Evolutionary conservation across 2,329 filamentous ascomycete genomes (phyloP), one percentile per base, ranked within the genome.

Genomic region (Neopestalotiopsis sp.): DNA sequence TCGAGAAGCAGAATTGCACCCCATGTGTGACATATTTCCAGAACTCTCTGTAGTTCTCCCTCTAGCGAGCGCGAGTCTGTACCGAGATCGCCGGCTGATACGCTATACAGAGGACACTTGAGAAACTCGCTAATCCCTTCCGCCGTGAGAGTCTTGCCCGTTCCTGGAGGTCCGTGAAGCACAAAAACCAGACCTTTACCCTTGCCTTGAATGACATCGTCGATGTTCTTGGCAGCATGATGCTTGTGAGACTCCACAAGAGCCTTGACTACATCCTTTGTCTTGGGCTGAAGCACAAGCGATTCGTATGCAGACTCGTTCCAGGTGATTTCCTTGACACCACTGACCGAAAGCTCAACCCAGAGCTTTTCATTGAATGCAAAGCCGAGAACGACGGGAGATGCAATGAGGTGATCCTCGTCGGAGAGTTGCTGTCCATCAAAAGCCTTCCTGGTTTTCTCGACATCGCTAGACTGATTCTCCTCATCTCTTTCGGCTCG

Each of bases 281-380:
- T 89, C 72, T 86, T 85, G 2, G 84, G 78, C 74, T 89, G 84
- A 0, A 97, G 85, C 0, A 97, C 94, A 38, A 97, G 85, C 0
- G 92, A 94, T 63, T 92, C 89, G 80, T 96, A 97, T 0, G 94
- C 94, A 14, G 89, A 87, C 57, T 92, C 89, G 75, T 97, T 95
- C 93, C 93, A 97, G 45, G 90, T 87, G 71, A 97, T 95, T 4
- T 97, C 92, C 59, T 89, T 88, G 71, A 97, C 87, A 0, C 91
- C 90, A 0, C 92, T 93, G 24, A 98, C 91, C 0, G 90, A 91
- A 74, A 97, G 94, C 78, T 97, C 94, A 0, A 97, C 87, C 95
- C 94, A 98, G 10, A 94, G 85, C 81, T 97, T 97, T 80, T 97
- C 94, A 1, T 89, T 90, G 78, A 97, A 97, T 0, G 93, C 89